A percentile compares a stretch with the other conserved stretches of the same genome.
Conservation (phyloP, 2,329 filamentous ascomycete species). For the Biscogniauxia mediterranea region DNA sequence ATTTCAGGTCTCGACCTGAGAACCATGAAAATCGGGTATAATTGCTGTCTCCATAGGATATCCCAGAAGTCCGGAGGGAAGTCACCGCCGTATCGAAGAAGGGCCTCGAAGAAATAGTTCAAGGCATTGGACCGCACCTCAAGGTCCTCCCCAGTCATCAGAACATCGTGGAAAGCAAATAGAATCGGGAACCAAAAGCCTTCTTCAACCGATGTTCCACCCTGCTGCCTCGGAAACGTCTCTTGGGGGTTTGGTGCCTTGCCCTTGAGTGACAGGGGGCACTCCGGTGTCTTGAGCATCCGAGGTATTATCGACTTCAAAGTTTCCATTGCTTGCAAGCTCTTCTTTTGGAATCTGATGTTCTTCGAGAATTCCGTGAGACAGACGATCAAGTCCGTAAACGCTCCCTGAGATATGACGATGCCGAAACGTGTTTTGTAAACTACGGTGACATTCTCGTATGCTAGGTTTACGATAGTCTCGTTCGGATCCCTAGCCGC, state of each 20-base stretch:
- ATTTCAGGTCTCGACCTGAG: slow-evolving; percentile 94
- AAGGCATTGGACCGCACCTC: slow-evolving; percentile 89
- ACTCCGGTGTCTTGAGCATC: slow-evolving; percentile 95
- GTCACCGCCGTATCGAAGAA: slow-evolving; percentile 84
- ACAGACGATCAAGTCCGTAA: slow-evolving; percentile 94
- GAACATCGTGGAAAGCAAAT: slow-evolving; percentile 96
- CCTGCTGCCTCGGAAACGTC: slow-evolving; percentile 55
- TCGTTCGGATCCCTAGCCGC: slow-evolving; percentile 92
- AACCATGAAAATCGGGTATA: slow-evolving; percentile 99
- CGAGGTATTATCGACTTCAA: slow-evolving; percentile 90
- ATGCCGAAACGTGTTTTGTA: slow-evolving; percentile 95
- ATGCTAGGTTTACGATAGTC: slow-evolving; percentile 92
- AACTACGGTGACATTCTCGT: slow-evolving; percentile 92
- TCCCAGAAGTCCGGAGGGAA: slow-evolving; percentile 98
- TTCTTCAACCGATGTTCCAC: slow-evolving; percentile 86
- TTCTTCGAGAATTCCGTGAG: slow-evolving; percentile 99
- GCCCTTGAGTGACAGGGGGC: slow-evolving; percentile 68
- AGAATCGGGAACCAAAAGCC: slow-evolving; percentile 98
- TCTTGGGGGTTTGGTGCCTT: slow-evolving; percentile 41
- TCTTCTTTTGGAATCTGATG: slow-evolving; percentile 97
- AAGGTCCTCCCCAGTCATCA: slow-evolving; percentile 98
- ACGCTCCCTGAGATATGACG: slow-evolving; percentile 93
- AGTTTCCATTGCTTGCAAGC: slow-evolving; percentile 89
- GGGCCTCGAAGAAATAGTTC: slow-evolving; percentile 93
- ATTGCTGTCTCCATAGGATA: slow-evolving; percentile 91